Evolutionary conservation across 2,329 filamentous ascomycete species (phyloP), one percentile per base, ranked within the genome.

Genomic region (Diaporthe citri): DNA sequence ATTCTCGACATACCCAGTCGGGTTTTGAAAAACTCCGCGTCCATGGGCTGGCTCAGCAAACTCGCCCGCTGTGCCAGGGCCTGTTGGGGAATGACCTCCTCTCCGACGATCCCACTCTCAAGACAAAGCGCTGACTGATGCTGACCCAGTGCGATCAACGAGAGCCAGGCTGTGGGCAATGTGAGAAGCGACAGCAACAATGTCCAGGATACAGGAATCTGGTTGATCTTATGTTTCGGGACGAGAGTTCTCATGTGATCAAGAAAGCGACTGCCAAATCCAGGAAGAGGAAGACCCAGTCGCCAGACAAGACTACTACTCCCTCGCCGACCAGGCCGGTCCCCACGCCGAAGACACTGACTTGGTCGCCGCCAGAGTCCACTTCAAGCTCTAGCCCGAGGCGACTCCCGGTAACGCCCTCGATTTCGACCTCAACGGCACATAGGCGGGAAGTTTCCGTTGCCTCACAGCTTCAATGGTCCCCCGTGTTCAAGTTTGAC

Each of bases 171-270:
- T 91, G 89, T 74, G 88, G 88, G 64, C 89, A 90, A 80, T 91
- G 89, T 79, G 84, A 85, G 67, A 89, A 89, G 79, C 86, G 88
- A 56, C 84, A 87, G 74, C 84, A 87, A 71, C 75, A 81, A 81
- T 91, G 89, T 75, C 88, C 89, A 43, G 89, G 89, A 73, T 91
- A 91, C 78, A 84, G 89, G 57, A 88, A 89, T 76, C 83, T 88
- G 66, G 85, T 89, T 55, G 89, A 90, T 77, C 84, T 90, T 76
- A 89, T 90, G 84, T 90, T 91, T 77, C 86, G 89, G 56, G 88
- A 90, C 78, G 87, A 90, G 80, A 90, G 87, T 77, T 86, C 85
- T 43, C 87, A 89, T 79, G 88, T 90, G 73, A 88, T 88, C 77
- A 86, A 87, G 78, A 90, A 88, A 81, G 87, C 86, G 60, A 85